Conservation (phyloP, 176 grass and related monocot species). For the Aegilops bicornis region DNA sequence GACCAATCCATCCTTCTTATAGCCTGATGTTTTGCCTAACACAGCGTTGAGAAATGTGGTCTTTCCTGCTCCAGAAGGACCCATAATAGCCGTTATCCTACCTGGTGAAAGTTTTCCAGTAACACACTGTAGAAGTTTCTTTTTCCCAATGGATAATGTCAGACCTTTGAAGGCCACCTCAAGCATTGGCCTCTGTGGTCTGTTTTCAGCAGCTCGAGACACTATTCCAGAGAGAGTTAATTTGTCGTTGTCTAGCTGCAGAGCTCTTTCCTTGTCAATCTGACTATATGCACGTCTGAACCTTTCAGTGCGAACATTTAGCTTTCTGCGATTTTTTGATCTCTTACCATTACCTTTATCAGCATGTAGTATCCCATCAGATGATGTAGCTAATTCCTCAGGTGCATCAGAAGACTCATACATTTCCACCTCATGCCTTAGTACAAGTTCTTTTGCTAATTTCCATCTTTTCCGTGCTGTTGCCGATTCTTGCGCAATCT, state of each 20-base stretch:
- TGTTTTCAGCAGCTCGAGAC: conserved; percentile 44
- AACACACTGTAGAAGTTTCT: conserved; percentile 66
- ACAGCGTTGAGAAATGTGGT: conserved; percentile 85
- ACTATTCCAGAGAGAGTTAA: conserved; percentile 50
- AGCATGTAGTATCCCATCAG: background rate
- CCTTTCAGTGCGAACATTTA: conserved; percentile 48
- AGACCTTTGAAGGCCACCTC: conserved; percentile 70
- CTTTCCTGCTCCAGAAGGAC: conserved; percentile 84
- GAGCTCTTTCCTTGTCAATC: conserved; percentile 49
- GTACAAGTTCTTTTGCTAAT: conserved; percentile 49
- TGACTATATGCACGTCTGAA: conserved; percentile 55
- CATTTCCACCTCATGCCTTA: conserved; percentile 37
- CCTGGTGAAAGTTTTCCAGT: conserved; percentile 75
- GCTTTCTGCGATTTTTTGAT: conserved; percentile 31
- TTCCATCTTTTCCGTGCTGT: conserved; percentile 68
- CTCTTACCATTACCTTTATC: conserved; percentile 28
- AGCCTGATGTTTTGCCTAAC: conserved; percentile 66
- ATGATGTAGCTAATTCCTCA: conserved; percentile 39
- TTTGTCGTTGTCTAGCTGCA: conserved; percentile 39
- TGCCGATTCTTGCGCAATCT: conserved; percentile 48
- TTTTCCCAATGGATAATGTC: conserved; percentile 61
- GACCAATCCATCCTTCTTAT: conserved; percentile 60
- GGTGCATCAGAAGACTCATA: conserved; percentile 18
- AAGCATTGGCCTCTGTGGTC: conserved; percentile 50
- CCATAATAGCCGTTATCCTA: conserved; percentile 72